Evolutionary conservation across 768 basidiomycete species (phyloP).

Genomic region (Coprinopsis strossmayeri): DNA sequence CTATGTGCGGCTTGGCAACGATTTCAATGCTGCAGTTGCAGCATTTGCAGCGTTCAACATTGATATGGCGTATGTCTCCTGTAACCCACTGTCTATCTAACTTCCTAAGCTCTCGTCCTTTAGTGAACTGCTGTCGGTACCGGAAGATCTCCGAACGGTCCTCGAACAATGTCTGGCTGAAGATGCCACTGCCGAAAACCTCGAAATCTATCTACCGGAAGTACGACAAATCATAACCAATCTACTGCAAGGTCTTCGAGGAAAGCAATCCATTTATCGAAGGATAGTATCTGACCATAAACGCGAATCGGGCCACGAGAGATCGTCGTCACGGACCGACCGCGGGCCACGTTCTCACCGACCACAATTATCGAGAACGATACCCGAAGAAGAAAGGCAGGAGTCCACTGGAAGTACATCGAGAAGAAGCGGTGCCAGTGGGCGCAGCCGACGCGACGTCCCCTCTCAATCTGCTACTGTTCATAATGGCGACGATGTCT

Average conservation of each 20-base stretch:
- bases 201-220: slow-evolving; percentile 83
- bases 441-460: slow-evolving; percentile 32
- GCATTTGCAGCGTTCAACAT: slow-evolving; percentile 84
- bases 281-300: slow-evolving; percentile 61
- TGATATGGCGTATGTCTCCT: slow-evolving; percentile 74
- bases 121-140: slow-evolving; percentile 85
- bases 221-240: slow-evolving; percentile 91
- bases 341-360: slow-evolving; percentile 44
- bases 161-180: slow-evolving; percentile 91
- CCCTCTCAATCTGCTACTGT: background rate
- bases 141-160: slow-evolving; percentile 80
- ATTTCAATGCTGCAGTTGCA: slow-evolving; percentile 90
- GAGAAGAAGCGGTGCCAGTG: slow-evolving; percentile 24
- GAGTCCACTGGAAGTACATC: slow-evolving; percentile 30
- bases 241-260: slow-evolving; percentile 88
- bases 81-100: background rate
- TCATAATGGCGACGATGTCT: slow-evolving; percentile 31
- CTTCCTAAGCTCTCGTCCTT: slow-evolving; percentile 10
- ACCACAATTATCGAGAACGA: slow-evolving; percentile 38
- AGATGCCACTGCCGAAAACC: slow-evolving; percentile 77
- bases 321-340: slow-evolving; percentile 55
- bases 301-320: slow-evolving; percentile 40
- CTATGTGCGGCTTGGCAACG: slow-evolving; percentile 94
- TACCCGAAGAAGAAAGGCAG: slow-evolving; percentile 31
- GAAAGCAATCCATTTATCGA: slow-evolving; percentile 85